Percentiles rank a stretch among this genome's conserved stretches.
Evolutionary conservation across 2,329 filamentous ascomycete genomes (phyloP).

Genomic region (Xylaria digitata): DNA sequence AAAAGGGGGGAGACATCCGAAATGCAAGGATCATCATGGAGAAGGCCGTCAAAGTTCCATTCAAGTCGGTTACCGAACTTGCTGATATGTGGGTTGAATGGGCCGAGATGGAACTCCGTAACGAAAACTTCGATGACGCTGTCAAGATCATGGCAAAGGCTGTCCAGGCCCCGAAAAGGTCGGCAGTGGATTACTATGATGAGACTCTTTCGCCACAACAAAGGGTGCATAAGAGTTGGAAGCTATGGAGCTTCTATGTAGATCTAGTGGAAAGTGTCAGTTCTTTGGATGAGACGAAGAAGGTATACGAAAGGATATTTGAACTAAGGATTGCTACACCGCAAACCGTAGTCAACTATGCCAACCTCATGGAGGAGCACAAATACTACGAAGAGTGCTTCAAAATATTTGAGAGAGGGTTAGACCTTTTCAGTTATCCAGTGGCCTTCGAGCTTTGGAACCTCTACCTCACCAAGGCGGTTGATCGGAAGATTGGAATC

Average conservation of each 20-base stretch:
- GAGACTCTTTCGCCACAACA: slow-evolving; percentile 94
- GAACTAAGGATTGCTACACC: slow-evolving; percentile 97
- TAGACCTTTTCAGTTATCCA: slow-evolving; percentile 98
- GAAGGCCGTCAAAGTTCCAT: slow-evolving; percentile 97
- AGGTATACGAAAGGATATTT: slow-evolving; percentile 97
- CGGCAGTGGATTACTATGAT: slow-evolving; percentile 99
- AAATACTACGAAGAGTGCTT: slow-evolving; percentile 97
- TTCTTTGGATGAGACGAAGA: slow-evolving; percentile 89
- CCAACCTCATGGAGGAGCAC: slow-evolving; percentile 92
- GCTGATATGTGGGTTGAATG: slow-evolving; percentile 99
- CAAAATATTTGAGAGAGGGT: slow-evolving; percentile 94
- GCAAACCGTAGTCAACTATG: slow-evolving; percentile 98
- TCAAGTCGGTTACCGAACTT: slow-evolving; percentile 95
- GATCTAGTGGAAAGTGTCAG: slow-evolving; percentile 96
- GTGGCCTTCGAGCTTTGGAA: slow-evolving; percentile 99
- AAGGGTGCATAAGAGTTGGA: slow-evolving; percentile 98
- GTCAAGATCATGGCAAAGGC: slow-evolving; percentile 97
- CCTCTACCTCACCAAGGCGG: slow-evolving; percentile 94
- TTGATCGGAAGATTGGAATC: slow-evolving; percentile 95
- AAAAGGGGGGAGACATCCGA: slow-evolving; percentile 82
- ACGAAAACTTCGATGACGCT: slow-evolving; percentile 95
- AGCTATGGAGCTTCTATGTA: slow-evolving; percentile 99
- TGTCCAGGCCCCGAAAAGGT: slow-evolving; percentile 94
- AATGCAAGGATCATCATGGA: slow-evolving; percentile 95
- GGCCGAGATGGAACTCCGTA: slow-evolving; percentile 97